These are phyloP conservation scores for Cladosporium sphaerospermum DNA, from an alignment of 2,329 filamentous ascomycete genomes.

Conservation along the genomic window DNA sequence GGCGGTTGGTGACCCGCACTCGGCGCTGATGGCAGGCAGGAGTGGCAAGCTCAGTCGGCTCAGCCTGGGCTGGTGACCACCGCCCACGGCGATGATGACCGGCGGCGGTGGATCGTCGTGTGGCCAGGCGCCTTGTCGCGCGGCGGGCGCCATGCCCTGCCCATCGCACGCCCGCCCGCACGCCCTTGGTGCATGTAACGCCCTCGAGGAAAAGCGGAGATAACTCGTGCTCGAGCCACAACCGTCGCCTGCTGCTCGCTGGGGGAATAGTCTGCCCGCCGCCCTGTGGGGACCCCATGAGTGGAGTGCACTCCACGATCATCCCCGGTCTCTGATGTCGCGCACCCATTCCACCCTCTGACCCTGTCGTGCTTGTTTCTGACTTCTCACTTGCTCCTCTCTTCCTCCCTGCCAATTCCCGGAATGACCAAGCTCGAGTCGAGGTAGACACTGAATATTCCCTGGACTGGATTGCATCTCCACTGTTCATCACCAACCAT, in stretches of 20 bases:
- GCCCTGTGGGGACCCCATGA: conserved; percentile 9
- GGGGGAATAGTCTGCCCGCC: conserved; percentile 8
- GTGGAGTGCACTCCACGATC: conserved; percentile 9
- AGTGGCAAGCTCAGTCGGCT: conserved; percentile 2
- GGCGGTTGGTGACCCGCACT: too few species aligned
- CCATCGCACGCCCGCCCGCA: conserved; percentile 1
- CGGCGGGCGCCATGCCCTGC: conserved; percentile 9
- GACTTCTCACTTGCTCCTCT: conserved; percentile 3
- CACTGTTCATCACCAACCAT: conserved; percentile 1
- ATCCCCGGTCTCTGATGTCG: conserved; percentile 8
- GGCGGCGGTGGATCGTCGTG: conserved; percentile 6
- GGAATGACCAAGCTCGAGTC: conserved; percentile 1
- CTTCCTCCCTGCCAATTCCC: conserved; percentile 1
- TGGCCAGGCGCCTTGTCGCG: conserved; percentile 11
- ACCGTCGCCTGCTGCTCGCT: not conserved
- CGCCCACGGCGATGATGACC: not conserved
- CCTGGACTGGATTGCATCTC: not conserved
- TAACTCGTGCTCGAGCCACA: conserved; percentile 13
- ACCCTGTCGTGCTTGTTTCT: conserved; percentile 8
- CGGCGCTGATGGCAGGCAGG: not conserved
- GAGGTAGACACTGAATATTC: not conserved
- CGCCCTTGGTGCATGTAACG: conserved; percentile 11
- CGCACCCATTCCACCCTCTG: not conserved
- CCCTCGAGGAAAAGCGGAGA: conserved; percentile 8
- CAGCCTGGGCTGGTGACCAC: not conserved